Evolutionary conservation across 1,139 yeast species (phyloP).

Genomic region (Blastobotrys petasosporus): DNA sequence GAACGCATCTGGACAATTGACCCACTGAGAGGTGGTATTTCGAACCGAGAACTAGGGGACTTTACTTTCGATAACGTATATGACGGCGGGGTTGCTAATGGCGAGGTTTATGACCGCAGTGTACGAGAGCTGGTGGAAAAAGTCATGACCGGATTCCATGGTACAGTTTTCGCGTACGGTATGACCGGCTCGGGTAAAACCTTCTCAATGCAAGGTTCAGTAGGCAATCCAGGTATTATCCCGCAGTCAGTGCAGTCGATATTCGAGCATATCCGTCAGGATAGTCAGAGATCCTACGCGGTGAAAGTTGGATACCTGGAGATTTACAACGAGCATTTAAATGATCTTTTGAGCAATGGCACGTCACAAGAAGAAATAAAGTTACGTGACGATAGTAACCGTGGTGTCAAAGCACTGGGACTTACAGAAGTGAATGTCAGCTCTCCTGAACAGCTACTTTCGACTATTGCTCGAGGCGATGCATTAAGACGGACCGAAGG

Average conservation of each 20-base stretch:
- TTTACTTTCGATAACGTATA: conserved; percentile 78
- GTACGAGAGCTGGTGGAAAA: conserved; percentile 60
- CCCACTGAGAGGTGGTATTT: conserved; percentile 19
- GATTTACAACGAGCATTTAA: conserved; percentile 81
- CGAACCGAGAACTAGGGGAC: conserved; percentile 34
- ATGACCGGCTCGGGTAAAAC: conserved; percentile 98
- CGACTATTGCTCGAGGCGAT: conserved; percentile 64
- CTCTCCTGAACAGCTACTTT: conserved; percentile 54
- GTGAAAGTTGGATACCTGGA: conserved; percentile 72
- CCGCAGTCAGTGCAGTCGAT: conserved; percentile 66
- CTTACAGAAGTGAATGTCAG: conserved; percentile 54
- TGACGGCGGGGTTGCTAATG: conserved; percentile 43
- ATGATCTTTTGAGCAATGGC: conserved; percentile 50
- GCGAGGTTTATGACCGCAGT: conserved; percentile 53
- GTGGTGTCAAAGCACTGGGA: conserved; percentile 77
- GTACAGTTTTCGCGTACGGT: conserved; percentile 88
- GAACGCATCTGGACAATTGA: conserved; percentile 26
- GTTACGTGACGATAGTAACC: conserved; percentile 66
- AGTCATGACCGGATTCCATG: conserved; percentile 75
- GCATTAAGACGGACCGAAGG: conserved; percentile 72
- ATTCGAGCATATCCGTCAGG: conserved; percentile 44
- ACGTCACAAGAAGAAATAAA: conserved; percentile 46
- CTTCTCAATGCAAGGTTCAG: conserved; percentile 77
- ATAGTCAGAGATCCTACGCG: conserved; percentile 34
- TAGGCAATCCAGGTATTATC: conserved; percentile 67